Conservation (phyloP, 2,329 filamentous ascomycete species). For the Arthrinium phaeospermum region DNA sequence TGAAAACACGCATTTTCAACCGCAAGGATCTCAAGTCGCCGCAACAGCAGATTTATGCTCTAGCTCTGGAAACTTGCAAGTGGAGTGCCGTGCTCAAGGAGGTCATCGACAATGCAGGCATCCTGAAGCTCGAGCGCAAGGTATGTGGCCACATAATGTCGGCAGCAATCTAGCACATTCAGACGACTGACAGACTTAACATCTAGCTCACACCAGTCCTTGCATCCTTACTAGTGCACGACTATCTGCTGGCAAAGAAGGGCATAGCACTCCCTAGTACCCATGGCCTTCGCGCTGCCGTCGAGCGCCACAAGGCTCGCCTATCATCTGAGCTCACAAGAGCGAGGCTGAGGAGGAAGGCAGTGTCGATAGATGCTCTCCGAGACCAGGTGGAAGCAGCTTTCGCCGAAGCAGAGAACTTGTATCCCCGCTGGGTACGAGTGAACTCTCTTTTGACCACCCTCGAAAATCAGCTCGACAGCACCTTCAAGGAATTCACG, state of each 20-base stretch:
- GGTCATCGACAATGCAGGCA: conserved; percentile 80
- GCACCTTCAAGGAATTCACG: conserved; percentile 72
- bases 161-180: neutral
- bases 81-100: conserved; percentile 88
- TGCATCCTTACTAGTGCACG: conserved; percentile 83
- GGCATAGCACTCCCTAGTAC: conserved; percentile 81
- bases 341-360: conserved; percentile 73
- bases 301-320: conserved; percentile 82
- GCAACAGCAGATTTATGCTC: conserved; percentile 82
- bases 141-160: conserved; percentile 50
- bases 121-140: conserved; percentile 84
- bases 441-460: conserved; percentile 80
- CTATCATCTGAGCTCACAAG: conserved; percentile 84
- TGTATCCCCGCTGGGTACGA: conserved; percentile 89
- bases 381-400: conserved; percentile 61
- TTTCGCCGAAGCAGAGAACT: conserved; percentile 51
- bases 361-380: conserved; percentile 71
- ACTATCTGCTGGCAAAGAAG: conserved; percentile 79
- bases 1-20: conserved; percentile 84
- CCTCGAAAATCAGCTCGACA: conserved; percentile 73
- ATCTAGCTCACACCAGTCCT: conserved; percentile 78
- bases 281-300: conserved; percentile 76
- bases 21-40: conserved; percentile 77
- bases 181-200: neutral
- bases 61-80: conserved; percentile 86